Evolutionary conservation across 495 filamentous ascomycete species (phyloP).

Genomic region (Penicillium arizonense): DNA sequence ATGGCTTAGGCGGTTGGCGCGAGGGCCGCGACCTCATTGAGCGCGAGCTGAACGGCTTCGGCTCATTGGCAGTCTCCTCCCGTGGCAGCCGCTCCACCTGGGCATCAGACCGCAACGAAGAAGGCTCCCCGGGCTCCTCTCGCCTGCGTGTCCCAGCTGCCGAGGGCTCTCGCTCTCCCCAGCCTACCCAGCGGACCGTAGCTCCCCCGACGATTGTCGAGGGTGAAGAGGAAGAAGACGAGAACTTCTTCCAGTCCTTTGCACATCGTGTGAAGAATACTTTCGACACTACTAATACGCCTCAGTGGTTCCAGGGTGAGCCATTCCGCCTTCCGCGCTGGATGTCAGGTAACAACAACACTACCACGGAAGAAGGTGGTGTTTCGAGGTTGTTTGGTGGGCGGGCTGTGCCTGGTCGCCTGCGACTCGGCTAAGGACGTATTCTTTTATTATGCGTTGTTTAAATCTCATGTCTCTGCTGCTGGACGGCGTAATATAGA

Average conservation of each 20-base stretch:
- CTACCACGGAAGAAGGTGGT: conserved; percentile 34
- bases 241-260: conserved; percentile 78
- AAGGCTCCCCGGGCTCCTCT: conserved; percentile 26
- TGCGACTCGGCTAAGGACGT: conserved; percentile 30
- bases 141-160: conserved; percentile 29
- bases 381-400: conserved; percentile 56
- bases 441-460: conserved; percentile 20
- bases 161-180: conserved; percentile 29
- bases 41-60: conserved; percentile 70
- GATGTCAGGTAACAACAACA: conserved; percentile 55
- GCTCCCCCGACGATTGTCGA: conserved; percentile 35
- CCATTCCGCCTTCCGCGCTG: conserved; percentile 76
- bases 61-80: conserved; percentile 47
- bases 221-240: conserved; percentile 66
- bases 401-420: conserved; percentile 46
- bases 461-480: conserved; percentile 20
- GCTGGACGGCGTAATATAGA: conserved; percentile 29
- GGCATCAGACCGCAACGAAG: conserved; percentile 24
- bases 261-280: conserved; percentile 87
- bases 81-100: conserved; percentile 35
- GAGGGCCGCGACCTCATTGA: conserved; percentile 95
- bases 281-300: conserved; percentile 78
- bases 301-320: conserved; percentile 73
- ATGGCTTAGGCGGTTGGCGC: conserved; percentile 82
- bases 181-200: conserved; percentile 24